phyloP scores from a whole-genome alignment of 2,329 filamentous ascomycete genomes.

The Nigrospora osmanthi region DNA sequence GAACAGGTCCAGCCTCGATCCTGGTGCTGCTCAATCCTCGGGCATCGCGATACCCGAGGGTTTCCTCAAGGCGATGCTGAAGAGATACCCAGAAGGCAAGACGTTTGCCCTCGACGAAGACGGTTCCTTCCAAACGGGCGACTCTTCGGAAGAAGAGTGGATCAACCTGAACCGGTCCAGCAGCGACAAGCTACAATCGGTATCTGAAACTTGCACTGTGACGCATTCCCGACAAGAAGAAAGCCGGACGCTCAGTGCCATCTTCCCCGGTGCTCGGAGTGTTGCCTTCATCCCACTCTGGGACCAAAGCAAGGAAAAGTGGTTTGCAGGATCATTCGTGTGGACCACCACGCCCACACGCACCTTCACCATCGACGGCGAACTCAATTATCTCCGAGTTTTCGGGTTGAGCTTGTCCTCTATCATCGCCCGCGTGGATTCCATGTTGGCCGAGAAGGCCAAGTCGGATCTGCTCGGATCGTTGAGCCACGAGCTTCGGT shows the following conservation, averaged over 20 bases:
- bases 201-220: too few species aligned
- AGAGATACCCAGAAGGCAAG: conserved; percentile 35
- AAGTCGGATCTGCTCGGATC: conserved; percentile 53
- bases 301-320: conserved; percentile 35
- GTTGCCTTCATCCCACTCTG: conserved; percentile 40
- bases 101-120: conserved; percentile 35
- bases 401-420: conserved; percentile 49
- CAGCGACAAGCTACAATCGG: conserved; percentile 1
- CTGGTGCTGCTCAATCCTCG: conserved; percentile 4
- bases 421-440: conserved; percentile 40
- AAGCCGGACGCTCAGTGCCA: conserved; percentile 18
- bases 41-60: conserved; percentile 23
- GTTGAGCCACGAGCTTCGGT: conserved; percentile 54
- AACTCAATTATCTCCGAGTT: conserved; percentile 41
- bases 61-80: conserved; percentile 31
- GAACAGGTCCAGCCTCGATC: conserved; percentile 22
- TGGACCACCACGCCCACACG: conserved; percentile 37
- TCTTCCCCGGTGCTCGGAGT: conserved; percentile 35
- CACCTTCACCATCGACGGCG: conserved; percentile 35
- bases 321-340: conserved; percentile 40
- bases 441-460: conserved; percentile 30
- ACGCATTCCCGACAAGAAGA: conserved; percentile 13
- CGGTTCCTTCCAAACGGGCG: conserved; percentile 24
- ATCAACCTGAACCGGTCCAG: neutral
- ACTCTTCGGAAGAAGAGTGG: conserved; percentile 9